Base-by-base conservation (phyloP, 2,329 filamentous ascomycete genomes). In the Sclerotinia subarctica region DNA sequence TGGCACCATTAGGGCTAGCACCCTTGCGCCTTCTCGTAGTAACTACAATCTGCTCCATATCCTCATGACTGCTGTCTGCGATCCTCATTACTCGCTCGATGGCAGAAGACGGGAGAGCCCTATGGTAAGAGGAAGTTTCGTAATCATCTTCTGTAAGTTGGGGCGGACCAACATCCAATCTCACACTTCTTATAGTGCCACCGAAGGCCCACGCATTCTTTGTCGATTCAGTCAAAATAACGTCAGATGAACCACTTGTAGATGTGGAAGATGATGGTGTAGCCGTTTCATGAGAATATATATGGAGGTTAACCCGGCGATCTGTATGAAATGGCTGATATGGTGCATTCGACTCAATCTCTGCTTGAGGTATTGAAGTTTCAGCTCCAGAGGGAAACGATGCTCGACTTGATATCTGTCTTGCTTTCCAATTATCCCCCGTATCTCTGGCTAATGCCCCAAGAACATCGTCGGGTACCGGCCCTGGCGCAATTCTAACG, bases 291-390 rank as follows among this genome's bases (percentile, higher is more conserved):
- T 70, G 32, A 8, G 69, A 79, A 76, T 90, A 91, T 53, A 93
- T 85, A 72, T 88, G 91, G 38, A 97, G 82, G n/a, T 85, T 87
- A 56, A 98, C 91, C 3, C 94, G 88, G 66, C 88, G 86, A 76
- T 98, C 94, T 0, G 94, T 95, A 77, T 98, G 94, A 81, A 98
- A 97, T 1, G 95, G 94, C 75, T 97, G 94, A 74, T 97, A 98
- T 2, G 94, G 93, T 5, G 94, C 91, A 76, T 94, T 97, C 1
- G 94, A 97, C 77, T 99, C 95, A 72, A 97, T 96, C 81, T 97
- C 94, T 7, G 92, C 93, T 72, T 89, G 86, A 0, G 88, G 87
- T 68, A 86, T 94, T 77, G 81, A 90, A 77, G 80, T 91, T 78
- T 82, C 90, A 77, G 73, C 74, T 60, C 74, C 76, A 42, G 67